Evolutionary conservation across 2,329 filamentous ascomycete genomes (phyloP).

Genomic region (Pseudogymnoascus destructans): DNA sequence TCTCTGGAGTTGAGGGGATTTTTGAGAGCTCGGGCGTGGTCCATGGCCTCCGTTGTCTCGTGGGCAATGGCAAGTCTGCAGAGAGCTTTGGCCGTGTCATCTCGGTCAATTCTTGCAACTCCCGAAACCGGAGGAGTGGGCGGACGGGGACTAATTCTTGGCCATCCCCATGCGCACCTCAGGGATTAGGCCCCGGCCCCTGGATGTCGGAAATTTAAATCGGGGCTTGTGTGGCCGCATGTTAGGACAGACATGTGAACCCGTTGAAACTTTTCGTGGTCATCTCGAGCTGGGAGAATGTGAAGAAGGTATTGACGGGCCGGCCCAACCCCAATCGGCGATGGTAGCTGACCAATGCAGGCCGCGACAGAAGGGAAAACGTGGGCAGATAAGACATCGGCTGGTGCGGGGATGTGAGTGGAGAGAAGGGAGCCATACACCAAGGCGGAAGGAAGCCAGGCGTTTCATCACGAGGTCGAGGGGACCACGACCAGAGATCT

Average conservation of each 20-base stretch:
- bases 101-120: not conserved
- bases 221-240: not conserved
- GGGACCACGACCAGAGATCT: not conserved
- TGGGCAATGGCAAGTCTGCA: not conserved
- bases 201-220: not conserved
- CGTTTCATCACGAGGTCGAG: not conserved
- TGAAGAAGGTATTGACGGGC: not conserved
- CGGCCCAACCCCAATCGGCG: not conserved
- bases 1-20: not conserved
- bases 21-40: not conserved
- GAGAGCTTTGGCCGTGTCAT: not conserved
- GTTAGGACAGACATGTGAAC: conserved; percentile 1
- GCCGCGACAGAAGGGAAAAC: not conserved
- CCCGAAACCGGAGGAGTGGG: not conserved
- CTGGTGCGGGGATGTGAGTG: not conserved
- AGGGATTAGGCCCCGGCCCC: not conserved
- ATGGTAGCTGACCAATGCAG: not conserved
- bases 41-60: not conserved
- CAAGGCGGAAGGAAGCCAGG: not conserved
- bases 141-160: not conserved
- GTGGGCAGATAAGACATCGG: not conserved
- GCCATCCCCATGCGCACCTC: not conserved
- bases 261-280: not conserved
- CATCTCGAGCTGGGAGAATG: not conserved
- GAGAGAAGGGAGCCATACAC: not conserved